These are phyloP conservation scores for Rhododendron ferrugineum DNA, from an alignment of 148 eudicot genomes.

Conservation along the genomic window DNA sequence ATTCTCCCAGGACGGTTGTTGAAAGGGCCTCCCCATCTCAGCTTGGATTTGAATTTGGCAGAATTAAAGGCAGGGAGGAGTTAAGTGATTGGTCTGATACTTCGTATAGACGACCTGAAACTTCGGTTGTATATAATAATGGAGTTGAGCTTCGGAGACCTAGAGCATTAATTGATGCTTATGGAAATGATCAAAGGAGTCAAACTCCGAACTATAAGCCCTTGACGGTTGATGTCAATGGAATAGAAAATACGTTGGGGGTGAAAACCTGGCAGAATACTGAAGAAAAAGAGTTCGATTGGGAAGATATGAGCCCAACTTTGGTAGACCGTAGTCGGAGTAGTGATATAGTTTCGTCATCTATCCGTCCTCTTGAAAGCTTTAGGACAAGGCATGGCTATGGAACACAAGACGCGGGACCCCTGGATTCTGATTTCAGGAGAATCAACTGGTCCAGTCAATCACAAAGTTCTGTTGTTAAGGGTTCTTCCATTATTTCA, in stretches of 20 bases:
- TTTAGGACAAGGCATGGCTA: slow-evolving; percentile 32
- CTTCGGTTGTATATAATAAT: slow-evolving; percentile 28
- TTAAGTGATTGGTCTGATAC: slow-evolving; percentile 40
- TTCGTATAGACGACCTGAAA: slow-evolving; percentile 27
- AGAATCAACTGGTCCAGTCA: slow-evolving; percentile 35
- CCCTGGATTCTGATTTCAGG: slow-evolving; percentile 36
- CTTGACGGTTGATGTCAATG: slow-evolving; percentile 38
- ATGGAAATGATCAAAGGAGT: slow-evolving; percentile 68
- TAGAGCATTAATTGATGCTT: slow-evolving; percentile 86
- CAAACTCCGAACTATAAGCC: slow-evolving; percentile 34
- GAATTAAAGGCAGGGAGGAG: slow-evolving; percentile 47
- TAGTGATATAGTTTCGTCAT: slow-evolving; percentile 26
- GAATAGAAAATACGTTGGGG: slow-evolving; percentile 22
- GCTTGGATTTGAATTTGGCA: slow-evolving; percentile 26
- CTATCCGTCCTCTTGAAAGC: slow-evolving; percentile 27
- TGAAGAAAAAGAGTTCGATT: slow-evolving; percentile 86
- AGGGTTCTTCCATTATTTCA: slow-evolving; percentile 29
- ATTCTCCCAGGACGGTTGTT: slow-evolving; percentile 46
- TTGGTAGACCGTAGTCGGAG: slow-evolving; percentile 34
- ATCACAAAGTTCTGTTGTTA: slow-evolving; percentile 20
- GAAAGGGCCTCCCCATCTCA: slow-evolving; percentile 43
- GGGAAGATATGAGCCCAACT: slow-evolving; percentile 76
- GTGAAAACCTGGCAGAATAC: slow-evolving; percentile 66
- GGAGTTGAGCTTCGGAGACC: slow-evolving; percentile 58
- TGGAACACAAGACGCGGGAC: slow-evolving; percentile 25